phyloP scores from a whole-genome alignment of 139 green algal genomes.

The Chlorella ohadii region DNA sequence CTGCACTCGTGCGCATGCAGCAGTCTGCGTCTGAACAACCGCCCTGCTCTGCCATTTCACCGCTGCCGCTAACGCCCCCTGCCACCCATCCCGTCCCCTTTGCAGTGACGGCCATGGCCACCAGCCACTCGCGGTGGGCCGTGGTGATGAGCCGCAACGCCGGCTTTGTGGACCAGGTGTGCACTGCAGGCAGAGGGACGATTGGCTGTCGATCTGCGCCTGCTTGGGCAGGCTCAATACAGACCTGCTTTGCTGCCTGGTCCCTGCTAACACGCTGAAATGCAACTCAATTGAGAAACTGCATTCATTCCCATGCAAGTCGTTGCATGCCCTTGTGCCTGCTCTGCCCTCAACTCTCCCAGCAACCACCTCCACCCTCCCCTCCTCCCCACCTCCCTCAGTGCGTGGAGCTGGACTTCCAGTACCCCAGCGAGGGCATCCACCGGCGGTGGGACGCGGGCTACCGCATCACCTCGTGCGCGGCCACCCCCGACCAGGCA shows the following conservation, averaged over 20 bases:
- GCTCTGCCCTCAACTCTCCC: too few species aligned
- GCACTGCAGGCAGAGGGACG: neutral
- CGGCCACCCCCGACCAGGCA: constrained; percentile 92
- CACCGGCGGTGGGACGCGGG: constrained; percentile 96
- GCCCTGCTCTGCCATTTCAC: too few species aligned
- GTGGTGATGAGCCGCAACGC: constrained; percentile 99
- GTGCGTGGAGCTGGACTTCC: constrained; percentile 99
- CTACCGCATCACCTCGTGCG: constrained; percentile 97
- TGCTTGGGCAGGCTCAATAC: too few species aligned
- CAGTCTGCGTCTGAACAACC: too few species aligned
- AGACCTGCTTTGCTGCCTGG: too few species aligned
- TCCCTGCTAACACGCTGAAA: too few species aligned
- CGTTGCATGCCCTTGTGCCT: too few species aligned
- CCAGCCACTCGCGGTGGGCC: constrained; percentile 92
- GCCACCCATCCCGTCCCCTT: neutral
- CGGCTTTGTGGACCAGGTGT: constrained; percentile 93
- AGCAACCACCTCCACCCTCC: too few species aligned
- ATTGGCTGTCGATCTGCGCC: neutral
- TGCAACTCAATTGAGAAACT: too few species aligned
- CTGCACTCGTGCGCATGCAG: too few species aligned
- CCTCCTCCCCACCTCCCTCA: constrained; percentile 29
- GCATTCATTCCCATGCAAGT: too few species aligned
- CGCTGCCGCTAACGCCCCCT: too few species aligned
- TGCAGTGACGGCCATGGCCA: constrained; percentile 96
- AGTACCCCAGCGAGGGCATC: constrained; percentile 98